Percentiles rank a stretch among this genome's conserved stretches.
phyloP scores from a whole-genome alignment of 2,329 filamentous ascomycete species.

The Exophiala bonariae region DNA sequence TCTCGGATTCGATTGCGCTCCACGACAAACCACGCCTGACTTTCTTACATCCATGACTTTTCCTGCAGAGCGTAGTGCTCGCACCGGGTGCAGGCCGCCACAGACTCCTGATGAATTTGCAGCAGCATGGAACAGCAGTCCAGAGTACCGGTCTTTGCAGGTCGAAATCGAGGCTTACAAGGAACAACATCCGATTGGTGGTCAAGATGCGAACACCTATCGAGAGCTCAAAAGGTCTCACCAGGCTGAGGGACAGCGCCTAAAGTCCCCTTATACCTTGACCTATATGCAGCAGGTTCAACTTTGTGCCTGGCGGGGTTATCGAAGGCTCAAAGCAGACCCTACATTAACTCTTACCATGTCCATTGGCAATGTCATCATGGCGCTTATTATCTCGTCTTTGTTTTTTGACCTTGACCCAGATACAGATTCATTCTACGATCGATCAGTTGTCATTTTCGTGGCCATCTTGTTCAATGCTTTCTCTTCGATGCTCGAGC shows the following conservation, averaged over 20 bases:
- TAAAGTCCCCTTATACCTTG: conserved; percentile 58
- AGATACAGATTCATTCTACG: conserved; percentile 72
- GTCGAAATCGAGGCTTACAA: conserved; percentile 13
- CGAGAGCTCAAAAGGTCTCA: conserved; percentile 10
- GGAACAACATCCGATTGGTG: conserved; percentile 5
- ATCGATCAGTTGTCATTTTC: conserved; percentile 78
- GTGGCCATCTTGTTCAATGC: conserved; percentile 86
- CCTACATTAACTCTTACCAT: conserved; percentile 70
- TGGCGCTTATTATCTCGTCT: conserved; percentile 75
- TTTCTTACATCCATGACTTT: conserved; percentile 71
- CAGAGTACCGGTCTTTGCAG: conserved; percentile 27
- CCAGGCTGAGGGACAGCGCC: conserved; percentile 7
- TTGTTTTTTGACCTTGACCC: conserved; percentile 76
- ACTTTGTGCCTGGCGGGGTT: conserved; percentile 80
- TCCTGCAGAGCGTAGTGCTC: conserved; percentile 57
- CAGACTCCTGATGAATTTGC: conserved; percentile 69
- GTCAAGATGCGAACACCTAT: conserved; percentile 8
- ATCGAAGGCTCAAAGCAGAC: conserved; percentile 73
- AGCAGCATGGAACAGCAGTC: conserved; percentile 45
- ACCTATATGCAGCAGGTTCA: conserved; percentile 66
- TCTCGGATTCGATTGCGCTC: conserved; percentile 68
- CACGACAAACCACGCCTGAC: conserved; percentile 67
- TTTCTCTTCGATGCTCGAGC: conserved; percentile 65
- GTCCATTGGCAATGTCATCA: conserved; percentile 67
- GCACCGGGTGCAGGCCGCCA: conserved; percentile 64